Evolutionary conservation across 495 filamentous ascomycete genomes (phyloP).

Genomic region (Aspergillus funiculosus): DNA sequence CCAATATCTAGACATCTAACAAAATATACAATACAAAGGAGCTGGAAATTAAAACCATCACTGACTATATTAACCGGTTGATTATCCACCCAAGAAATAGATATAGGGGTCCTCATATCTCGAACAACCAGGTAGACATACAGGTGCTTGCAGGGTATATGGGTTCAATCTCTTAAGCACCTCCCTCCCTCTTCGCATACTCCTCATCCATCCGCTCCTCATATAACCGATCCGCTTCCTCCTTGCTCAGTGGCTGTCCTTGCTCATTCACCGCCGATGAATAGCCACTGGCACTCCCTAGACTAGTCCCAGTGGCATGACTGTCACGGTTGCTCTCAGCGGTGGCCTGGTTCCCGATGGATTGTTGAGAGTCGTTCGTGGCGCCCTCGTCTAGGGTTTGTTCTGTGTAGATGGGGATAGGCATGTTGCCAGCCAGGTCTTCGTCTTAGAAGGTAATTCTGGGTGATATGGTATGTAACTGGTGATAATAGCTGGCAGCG

Average conservation of each 20-base stretch:
- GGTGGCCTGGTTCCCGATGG: background rate
- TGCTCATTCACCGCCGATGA: conserved; percentile 7
- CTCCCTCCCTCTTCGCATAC: conserved; percentile 71
- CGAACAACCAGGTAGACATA: no score
- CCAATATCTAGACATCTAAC: no score
- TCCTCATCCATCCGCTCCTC: conserved; percentile 72
- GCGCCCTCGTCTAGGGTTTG: background rate
- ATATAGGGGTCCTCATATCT: no score
- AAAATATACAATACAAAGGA: no score
- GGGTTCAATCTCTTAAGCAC: conserved; percentile 38
- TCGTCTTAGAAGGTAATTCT: background rate
- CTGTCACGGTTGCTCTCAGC: background rate
- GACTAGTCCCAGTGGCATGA: background rate
- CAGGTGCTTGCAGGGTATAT: no score
- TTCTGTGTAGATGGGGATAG: conserved; percentile 8
- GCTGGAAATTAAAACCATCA: no score
- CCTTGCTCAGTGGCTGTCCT: conserved; percentile 34
- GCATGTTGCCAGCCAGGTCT: conserved; percentile 5
- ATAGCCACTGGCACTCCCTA: background rate
- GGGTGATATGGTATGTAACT: background rate
- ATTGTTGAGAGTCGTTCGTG: background rate
- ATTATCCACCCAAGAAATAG: no score
- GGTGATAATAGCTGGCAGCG: background rate
- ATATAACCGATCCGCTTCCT: conserved; percentile 57
- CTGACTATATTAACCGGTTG: no score